phyloP scores from a whole-genome alignment of 306 rosid genomes.

The Fagus sylvatica region DNA sequence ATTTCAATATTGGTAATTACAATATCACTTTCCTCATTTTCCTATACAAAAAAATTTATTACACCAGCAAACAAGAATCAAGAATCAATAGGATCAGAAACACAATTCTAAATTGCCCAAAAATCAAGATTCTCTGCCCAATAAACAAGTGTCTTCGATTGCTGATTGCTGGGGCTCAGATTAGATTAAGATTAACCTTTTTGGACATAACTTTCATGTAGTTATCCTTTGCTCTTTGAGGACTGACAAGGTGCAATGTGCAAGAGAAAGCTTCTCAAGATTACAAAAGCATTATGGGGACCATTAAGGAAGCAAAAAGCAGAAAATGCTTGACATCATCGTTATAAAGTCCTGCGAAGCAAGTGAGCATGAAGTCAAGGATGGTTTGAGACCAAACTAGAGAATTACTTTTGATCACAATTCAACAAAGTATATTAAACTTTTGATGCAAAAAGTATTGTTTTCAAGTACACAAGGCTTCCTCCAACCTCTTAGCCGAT shows the following conservation, averaged over 20 bases:
- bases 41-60: slow-evolving; percentile 69
- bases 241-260: slow-evolving; percentile 25
- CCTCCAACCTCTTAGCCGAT: neutral
- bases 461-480: neutral
- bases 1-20: slow-evolving; percentile 33
- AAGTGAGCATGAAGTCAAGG: slow-evolving; percentile 11
- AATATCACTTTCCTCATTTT: slow-evolving; percentile 38
- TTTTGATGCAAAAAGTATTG: neutral
- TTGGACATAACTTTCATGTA: slow-evolving; percentile 15
- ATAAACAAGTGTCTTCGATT: slow-evolving; percentile 11
- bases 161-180: slow-evolving; percentile 33
- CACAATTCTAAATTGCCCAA: slow-evolving; percentile 32
- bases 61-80: slow-evolving; percentile 64
- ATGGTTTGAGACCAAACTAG: neutral
- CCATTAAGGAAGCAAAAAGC: slow-evolving; percentile 48
- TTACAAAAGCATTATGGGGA: slow-evolving; percentile 42
- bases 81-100: slow-evolving; percentile 44
- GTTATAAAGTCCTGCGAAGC: slow-evolving; percentile 56
- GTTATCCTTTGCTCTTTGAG: slow-evolving; percentile 19
- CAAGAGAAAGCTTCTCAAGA: slow-evolving; percentile 22
- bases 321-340: slow-evolving; percentile 28
- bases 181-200: slow-evolving; percentile 24
- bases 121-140: slow-evolving; percentile 7
- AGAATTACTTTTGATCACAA: neutral
- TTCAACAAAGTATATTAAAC: slow-evolving; percentile 4